Conservation (phyloP, 805 yeast species). For the Ogataea paraovalis region DNA sequence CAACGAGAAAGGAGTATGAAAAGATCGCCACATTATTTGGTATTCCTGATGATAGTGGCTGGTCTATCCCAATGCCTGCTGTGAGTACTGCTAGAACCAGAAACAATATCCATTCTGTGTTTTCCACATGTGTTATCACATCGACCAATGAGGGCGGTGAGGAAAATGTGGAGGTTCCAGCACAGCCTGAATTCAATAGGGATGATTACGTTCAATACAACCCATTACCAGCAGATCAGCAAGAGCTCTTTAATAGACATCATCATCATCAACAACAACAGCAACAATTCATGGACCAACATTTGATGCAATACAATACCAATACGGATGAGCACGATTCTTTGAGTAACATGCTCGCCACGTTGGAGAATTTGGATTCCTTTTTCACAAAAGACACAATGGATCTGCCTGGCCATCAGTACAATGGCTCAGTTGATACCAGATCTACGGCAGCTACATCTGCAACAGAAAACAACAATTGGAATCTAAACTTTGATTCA, state of each 20-base stretch:
- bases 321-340: conserved; percentile 63
- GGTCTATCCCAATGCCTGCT: conserved; percentile 97
- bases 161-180: conserved; percentile 30
- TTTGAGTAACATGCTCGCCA: conserved; percentile 88
- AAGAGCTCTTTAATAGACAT: conserved; percentile 18
- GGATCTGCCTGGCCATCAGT: conserved; percentile 36
- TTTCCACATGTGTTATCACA: conserved; percentile 67
- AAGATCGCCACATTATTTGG: conserved; percentile 89
- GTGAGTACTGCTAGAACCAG: conserved; percentile 84
- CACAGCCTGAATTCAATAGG: conserved; percentile 43
- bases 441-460: conserved; percentile 41
- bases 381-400: conserved; percentile 67
- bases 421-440: conserved; percentile 61
- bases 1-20: conserved; percentile 76
- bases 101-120: conserved; percentile 93
- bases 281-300: conserved; percentile 16
- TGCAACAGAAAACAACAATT: conserved; percentile 14
- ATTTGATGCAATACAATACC: conserved; percentile 39
- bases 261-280: conserved; percentile 37
- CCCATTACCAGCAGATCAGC: conserved; percentile 25
- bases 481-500: conserved; percentile 27
- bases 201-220: conserved; percentile 48
- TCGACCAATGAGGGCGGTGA: conserved; percentile 36
- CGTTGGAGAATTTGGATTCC: conserved; percentile 81
- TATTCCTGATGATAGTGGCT: conserved; percentile 90